Evolutionary conservation across 2,329 filamentous ascomycete genomes (phyloP), one percentile per base, ranked within the genome.

Genomic region (Exserohilum turcica): DNA sequence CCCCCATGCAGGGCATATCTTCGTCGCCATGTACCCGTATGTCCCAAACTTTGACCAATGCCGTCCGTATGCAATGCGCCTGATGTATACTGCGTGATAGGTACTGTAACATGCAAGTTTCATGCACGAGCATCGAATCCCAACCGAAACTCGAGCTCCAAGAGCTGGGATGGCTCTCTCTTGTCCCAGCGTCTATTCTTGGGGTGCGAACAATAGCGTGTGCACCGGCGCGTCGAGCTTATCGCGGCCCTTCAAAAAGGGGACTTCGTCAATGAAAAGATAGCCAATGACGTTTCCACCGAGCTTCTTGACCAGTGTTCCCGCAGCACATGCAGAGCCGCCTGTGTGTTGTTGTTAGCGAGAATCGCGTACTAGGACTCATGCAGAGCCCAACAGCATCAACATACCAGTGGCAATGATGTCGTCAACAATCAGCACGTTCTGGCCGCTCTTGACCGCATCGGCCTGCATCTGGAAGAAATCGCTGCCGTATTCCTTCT

Each of bases 401-500:
- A 33, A 78, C 88, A 76, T 82, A 96, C 93, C 93, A 61, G 94
- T 99, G 52, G 94, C 94, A 79, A 99, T 97, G 72, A 99, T 96
- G 75, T 99, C 94, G 76, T 99, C 94, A 28, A 99, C 92, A 62
- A 99, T 84, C 58, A 99, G 80, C 52, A 96, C 93, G 76, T 88
- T 92, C 79, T 96, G 91, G 31, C 92, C 92, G 45, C 85, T 82
- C 78, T 89, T 87, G 69, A 99, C 87, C 38, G 88, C 88, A 76
- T 89, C 92, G 63, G 84, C 80, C 81, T 99, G 94, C 81, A 99
- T 95, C 83, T 97, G 91, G 80, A 99, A 97, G 74, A 88, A 88
- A 76, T 99, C 94, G 77, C 87, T 84, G 60, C 94, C 94, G 72
- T 99, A 99, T 78, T 99, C 94, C 83, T 99, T 99, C 77, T 92